Evolutionary conservation across 1,284 basidiomycete species (phyloP).

Genomic region (Sutorius eximius): DNA sequence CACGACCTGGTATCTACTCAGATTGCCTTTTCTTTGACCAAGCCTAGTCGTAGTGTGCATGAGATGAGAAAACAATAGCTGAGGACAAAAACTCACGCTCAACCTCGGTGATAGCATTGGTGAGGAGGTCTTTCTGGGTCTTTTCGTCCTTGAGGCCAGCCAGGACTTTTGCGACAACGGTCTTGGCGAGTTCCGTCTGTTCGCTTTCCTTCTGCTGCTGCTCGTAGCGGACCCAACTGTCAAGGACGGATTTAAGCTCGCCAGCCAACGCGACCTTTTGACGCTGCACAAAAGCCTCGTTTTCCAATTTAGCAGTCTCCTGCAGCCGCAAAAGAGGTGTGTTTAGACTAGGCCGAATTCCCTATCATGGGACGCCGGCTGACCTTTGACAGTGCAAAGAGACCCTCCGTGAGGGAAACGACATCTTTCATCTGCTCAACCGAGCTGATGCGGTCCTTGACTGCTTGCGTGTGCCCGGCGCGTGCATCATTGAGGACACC

Average conservation of each 20-base stretch:
- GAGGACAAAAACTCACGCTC: slow-evolving; percentile 70
- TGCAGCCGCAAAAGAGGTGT: slow-evolving; percentile 31
- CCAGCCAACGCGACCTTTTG: slow-evolving; percentile 87
- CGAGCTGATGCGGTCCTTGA: slow-evolving; percentile 88
- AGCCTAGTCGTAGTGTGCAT: slow-evolving; percentile 41
- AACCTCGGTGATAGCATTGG: slow-evolving; percentile 84
- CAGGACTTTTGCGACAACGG: slow-evolving; percentile 85
- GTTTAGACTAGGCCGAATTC: not conserved
- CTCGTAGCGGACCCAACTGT: slow-evolving; percentile 98
- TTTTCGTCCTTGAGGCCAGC: slow-evolving; percentile 86
- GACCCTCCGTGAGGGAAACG: slow-evolving; percentile 83
- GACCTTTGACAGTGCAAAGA: slow-evolving; percentile 93
- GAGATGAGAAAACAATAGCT: slow-evolving; percentile 7
- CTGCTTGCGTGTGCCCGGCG: slow-evolving; percentile 88
- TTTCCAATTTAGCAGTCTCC: slow-evolving; percentile 93
- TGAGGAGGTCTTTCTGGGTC: slow-evolving; percentile 89
- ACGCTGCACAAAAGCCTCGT: slow-evolving; percentile 86
- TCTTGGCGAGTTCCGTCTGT: slow-evolving; percentile 87
- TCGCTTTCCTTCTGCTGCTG: slow-evolving; percentile 96
- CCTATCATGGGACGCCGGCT: slow-evolving; percentile 15
- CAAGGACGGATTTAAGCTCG: slow-evolving; percentile 93
- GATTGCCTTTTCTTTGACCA: slow-evolving; percentile 72
- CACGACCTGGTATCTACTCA: slow-evolving; percentile 32
- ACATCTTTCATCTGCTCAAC: slow-evolving; percentile 96
- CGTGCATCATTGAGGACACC: slow-evolving; percentile 83